Evolutionary conservation across 2,329 filamentous ascomycete species (phyloP), one percentile per base, ranked within the genome.

Genomic region (Neonectria punicea): DNA sequence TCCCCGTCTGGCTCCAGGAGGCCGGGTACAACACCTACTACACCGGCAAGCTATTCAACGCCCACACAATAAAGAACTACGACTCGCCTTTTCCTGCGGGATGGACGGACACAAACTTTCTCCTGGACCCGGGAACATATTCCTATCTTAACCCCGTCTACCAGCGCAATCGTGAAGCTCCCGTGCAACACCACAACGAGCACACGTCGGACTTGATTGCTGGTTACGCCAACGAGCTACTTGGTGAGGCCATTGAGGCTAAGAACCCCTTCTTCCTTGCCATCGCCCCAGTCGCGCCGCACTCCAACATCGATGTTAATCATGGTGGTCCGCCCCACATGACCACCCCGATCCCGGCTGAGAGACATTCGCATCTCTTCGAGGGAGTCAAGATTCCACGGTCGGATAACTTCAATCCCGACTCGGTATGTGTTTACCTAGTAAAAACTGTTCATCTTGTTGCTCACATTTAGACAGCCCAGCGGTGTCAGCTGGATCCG

Each of bases 21-120:
- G 87, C 86, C 0, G 90, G 90, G 0, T 93, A 93, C 73, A 86
- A 87, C 68, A 92, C 90, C 0, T 92, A 91, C 72, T 93, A 93
- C 70, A 87, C 87, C 0, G 91, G 89, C n/a, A 93, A 93, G 73
- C 80, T 92, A 5, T 90, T 91, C 79, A 93, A 93, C 68, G 82
- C 84, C 0, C 89, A 92, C 56, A 86, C 81, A 0, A 80, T 86
- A 2, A 72, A 82, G 0, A 92, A 90, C 63, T 93, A 91, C 73
- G 79, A 90, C 72, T 79, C 81, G 4, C 86, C 89, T 0, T 83
- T 79, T 46, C 82, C 86, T 0, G 82, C 81, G 1, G 90, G 89
- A 1, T 92, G 87, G 82, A 90, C 83, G 13, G 83, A 81, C 7
- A 73, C 67, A 1, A 73, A 74, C 67, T 79, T 80, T 53, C 69